These are phyloP conservation scores for Metarhizium robertsii DNA, from an alignment of 2,329 filamentous ascomycete genomes.

Conservation along the genomic window DNA sequence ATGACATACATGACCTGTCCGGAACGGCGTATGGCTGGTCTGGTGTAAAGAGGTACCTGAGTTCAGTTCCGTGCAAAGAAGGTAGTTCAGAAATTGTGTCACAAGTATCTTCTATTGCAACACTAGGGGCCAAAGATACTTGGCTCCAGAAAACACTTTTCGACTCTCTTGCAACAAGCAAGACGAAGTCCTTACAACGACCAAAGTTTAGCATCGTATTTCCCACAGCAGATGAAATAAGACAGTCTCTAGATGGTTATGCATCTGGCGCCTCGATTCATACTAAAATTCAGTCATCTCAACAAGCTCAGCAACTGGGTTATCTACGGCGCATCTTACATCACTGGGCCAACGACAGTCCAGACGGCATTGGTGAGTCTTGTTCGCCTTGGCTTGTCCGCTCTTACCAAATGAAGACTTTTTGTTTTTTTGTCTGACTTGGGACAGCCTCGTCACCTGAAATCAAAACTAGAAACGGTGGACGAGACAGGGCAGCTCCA, in stretches of 20 bases:
- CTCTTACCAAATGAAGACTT: not conserved
- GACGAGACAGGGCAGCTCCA: constrained; percentile 62
- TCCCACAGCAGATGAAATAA: constrained; percentile 70
- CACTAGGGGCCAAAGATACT: constrained; percentile 57
- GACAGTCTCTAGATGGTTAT: constrained; percentile 69
- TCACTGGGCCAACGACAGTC: constrained; percentile 63
- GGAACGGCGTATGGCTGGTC: constrained; percentile 68
- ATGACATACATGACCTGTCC: constrained; percentile 37
- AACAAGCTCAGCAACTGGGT: constrained; percentile 64
- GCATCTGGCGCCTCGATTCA: constrained; percentile 71
- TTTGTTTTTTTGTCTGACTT: constrained; percentile 1
- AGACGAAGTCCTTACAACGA: constrained; percentile 13
- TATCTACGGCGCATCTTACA: constrained; percentile 63
- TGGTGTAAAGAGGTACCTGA: constrained; percentile 52
- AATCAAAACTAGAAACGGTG: constrained; percentile 34
- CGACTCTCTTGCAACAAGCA: constrained; percentile 30
- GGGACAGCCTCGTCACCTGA: constrained; percentile 17
- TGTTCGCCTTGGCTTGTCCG: not conserved
- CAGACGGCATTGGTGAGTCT: constrained; percentile 18
- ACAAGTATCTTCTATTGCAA: constrained; percentile 76
- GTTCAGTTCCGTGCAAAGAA: constrained; percentile 36
- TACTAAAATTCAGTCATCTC: constrained; percentile 60
- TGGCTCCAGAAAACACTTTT: constrained; percentile 65
- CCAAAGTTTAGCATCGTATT: constrained; percentile 66
- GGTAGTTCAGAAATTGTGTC: constrained; percentile 41